Evolutionary conservation across 2,329 filamentous ascomycete species (phyloP), one percentile per base, ranked within the genome.

Genomic region (Alternaria dauci): DNA sequence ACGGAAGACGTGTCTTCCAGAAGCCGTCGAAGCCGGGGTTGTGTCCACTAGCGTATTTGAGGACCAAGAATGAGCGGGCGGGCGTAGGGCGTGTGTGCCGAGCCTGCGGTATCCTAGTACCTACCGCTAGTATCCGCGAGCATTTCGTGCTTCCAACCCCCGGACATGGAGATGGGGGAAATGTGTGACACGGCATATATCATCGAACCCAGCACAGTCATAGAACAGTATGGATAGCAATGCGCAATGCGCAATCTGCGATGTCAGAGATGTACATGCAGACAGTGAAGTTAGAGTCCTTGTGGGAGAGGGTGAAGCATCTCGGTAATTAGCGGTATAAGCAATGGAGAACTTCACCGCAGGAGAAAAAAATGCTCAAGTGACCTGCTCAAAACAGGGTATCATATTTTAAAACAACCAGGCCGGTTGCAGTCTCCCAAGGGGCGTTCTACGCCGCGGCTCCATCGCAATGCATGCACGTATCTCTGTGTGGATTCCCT

Each of bases 61-160:
- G 36, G 23, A 55, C 60, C 36, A 25, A 46, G 46, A 23, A 43
- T 32, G 58, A 39, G 44, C 48, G 41, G 14, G 42, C 36, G 42
- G 25, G 46, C 57, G 63, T 65, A 71, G 64, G 70, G 68, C 70
- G 52, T 59, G 52, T 59, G 69, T 59, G 65, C 59, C 56, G 58
- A 62, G 57, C 67, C 68, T 68, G 55, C 32, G 61, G 53, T 71
- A 69, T 69, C 68, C n/a, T 47, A 39, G 32, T 52, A 52, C 46
- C 52, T 56, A 42, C 70, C 70, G 70, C 65, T 63, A 58, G 61
- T 74, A 74, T 72, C 71, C 71, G 57, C 32, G 46, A 50, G 30
- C 46, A 50, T 69, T 47, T 39, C 32, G 36, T 23, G 48, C 50
- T 34, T 28, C n/a, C 34, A 44, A 50, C 25, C 46, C 32, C 18